These are phyloP conservation scores for Tephrocybe sp. DNA, from an alignment of 768 basidiomycete species.

Conservation along the genomic window DNA sequence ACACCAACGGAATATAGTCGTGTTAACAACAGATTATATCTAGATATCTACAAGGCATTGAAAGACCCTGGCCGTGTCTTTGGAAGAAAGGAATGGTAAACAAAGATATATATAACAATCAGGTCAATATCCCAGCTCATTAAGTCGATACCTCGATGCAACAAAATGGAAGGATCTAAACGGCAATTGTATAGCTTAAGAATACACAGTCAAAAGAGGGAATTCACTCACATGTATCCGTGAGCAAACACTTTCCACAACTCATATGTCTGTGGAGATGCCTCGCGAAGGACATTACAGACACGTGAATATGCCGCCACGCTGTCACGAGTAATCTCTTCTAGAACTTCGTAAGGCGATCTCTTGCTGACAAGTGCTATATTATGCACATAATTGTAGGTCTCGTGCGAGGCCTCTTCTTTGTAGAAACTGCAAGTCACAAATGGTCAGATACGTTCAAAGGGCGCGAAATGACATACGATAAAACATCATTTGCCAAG, in stretches of 20 bases:
- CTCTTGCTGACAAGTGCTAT: neutral
- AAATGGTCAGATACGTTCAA: neutral
- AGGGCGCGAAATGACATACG: neutral
- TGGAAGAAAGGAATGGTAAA: no score
- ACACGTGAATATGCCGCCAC: neutral
- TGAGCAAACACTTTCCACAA: neutral
- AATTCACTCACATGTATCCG: neutral
- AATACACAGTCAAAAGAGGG: neutral
- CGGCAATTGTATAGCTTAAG: neutral
- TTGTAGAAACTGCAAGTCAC: neutral
- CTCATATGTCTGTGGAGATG: neutral
- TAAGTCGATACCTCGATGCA: neutral
- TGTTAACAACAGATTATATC: no score
- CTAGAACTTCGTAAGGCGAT: neutral
- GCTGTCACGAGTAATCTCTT: neutral
- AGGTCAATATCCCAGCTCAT: neutral
- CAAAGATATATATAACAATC: no score
- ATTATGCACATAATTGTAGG: constrained; percentile 1
- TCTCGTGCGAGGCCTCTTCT: constrained; percentile 1
- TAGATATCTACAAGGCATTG: no score
- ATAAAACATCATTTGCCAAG: neutral
- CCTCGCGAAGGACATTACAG: neutral
- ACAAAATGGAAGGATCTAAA: neutral
- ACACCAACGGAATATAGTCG: no score
- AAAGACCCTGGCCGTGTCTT: no score